phyloP scores from a whole-genome alignment of 192 early-diverging fungal species.

The Coemansia sp. region DNA sequence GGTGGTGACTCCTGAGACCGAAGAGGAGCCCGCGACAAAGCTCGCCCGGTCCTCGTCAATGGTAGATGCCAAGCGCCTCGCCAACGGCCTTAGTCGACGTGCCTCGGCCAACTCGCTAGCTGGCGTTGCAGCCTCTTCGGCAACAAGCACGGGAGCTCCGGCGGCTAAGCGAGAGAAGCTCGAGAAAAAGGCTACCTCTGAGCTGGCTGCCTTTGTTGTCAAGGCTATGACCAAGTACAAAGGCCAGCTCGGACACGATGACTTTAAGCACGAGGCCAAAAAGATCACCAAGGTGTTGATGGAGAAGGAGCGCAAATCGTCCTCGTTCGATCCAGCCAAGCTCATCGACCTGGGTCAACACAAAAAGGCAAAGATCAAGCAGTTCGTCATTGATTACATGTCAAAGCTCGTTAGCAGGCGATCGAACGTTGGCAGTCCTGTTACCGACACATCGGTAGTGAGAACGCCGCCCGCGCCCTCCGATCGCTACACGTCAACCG shows the following conservation, averaged over 20 bases:
- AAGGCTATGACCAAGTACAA: slow-evolving; percentile 53
- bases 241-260: slow-evolving; percentile 44
- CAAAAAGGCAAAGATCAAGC: slow-evolving; percentile 56
- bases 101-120: slow-evolving; percentile 17
- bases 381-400: slow-evolving; percentile 55
- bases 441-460: slow-evolving; percentile 1
- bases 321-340: slow-evolving; percentile 43
- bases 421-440: slow-evolving; percentile 8
- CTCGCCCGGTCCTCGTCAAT: slow-evolving; percentile 3
- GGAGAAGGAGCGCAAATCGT: slow-evolving; percentile 58
- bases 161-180: slow-evolving; percentile 44
- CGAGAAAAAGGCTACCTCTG: slow-evolving; percentile 47
- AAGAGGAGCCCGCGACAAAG: slow-evolving; percentile 29
- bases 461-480: slow-evolving; percentile 11
- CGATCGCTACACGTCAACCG: neutral
- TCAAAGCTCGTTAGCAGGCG: slow-evolving; percentile 27
- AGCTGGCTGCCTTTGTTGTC: slow-evolving; percentile 57
- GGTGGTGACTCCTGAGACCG: slow-evolving; percentile 49
- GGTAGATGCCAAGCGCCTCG: slow-evolving; percentile 4
- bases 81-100: slow-evolving; percentile 13
- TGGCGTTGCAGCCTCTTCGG: neutral
- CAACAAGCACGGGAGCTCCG: neutral
- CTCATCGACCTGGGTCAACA: slow-evolving; percentile 50
- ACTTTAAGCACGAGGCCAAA: slow-evolving; percentile 59
- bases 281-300: slow-evolving; percentile 59